Percentiles rank a stretch among this genome's conserved stretches.
Conservation (phyloP, 306 rosid genomes). For the Vigna angularis region DNA sequence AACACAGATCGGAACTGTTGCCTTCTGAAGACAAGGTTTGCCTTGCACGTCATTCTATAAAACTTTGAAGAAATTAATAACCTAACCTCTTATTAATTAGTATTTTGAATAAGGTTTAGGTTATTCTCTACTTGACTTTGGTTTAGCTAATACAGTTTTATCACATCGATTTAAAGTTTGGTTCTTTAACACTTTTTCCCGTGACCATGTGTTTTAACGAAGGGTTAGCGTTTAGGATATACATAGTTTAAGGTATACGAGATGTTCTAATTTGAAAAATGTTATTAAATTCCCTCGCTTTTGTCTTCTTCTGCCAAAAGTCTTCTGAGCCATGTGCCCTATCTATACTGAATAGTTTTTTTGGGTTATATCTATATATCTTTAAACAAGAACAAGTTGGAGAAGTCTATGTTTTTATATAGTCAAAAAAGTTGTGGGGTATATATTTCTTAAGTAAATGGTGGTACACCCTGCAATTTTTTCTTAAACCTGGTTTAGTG, state of each 20-base stretch:
- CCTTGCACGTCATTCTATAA: neutral
- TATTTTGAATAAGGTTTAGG: neutral
- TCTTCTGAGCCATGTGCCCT: neutral
- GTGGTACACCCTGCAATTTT: too few species aligned
- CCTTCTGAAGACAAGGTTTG: neutral
- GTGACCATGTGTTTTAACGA: neutral
- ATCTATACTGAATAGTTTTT: neutral
- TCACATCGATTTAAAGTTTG: too few species aligned
- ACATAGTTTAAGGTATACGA: too few species aligned
- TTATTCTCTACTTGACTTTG: neutral
- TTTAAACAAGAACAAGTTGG: neutral
- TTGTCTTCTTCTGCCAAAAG: neutral
- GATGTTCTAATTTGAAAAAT: neutral
- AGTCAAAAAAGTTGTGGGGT: neutral
- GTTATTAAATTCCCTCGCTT: neutral
- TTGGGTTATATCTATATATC: neutral
- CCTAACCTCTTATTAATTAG: neutral
- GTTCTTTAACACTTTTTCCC: too few species aligned
- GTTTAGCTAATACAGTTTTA: neutral
- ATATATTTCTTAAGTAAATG: neutral
- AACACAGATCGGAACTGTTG: neutral
- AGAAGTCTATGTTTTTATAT: neutral
- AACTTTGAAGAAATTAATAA: neutral
- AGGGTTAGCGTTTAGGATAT: neutral
- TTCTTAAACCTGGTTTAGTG: too few species aligned